Evolutionary conservation across 371 early-diverging fungal genomes (phyloP).

Genomic region (Conidiobolus incongruus): DNA sequence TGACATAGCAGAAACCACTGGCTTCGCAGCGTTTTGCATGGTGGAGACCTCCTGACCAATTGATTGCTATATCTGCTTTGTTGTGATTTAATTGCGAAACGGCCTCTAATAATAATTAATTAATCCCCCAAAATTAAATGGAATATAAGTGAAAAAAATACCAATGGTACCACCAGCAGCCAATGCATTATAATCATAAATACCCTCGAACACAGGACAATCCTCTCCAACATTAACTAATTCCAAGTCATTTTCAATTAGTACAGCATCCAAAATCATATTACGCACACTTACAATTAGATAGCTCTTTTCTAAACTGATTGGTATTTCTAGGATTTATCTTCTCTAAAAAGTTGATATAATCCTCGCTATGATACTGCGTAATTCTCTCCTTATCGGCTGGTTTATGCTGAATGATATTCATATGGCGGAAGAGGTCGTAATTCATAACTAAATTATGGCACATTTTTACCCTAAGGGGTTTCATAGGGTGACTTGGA

Average conservation of each 20-base stretch:
- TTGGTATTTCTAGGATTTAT: not conserved
- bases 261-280: no score
- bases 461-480: conserved; percentile 92
- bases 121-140: no score
- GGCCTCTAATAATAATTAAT: conserved; percentile 36
- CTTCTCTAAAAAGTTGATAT: not conserved
- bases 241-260: no score
- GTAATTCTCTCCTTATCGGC: not conserved
- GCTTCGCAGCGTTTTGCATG: conserved; percentile 96
- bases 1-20: conserved; percentile 98
- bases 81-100: conserved; percentile 76
- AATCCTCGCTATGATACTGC: not conserved
- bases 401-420: conserved; percentile 20
- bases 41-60: conserved; percentile 98
- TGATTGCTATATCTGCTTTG: conserved; percentile 86
- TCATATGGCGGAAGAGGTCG: conserved; percentile 86
- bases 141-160: not conserved
- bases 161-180: not conserved
- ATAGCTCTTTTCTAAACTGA: no score
- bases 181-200: not conserved
- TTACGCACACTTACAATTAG: no score
- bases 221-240: not conserved
- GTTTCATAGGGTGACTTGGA: conserved; percentile 99
- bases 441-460: conserved; percentile 92
- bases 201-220: not conserved